Conservation (phyloP, 768 basidiomycete species). For the Termitomyces sp. region DNA sequence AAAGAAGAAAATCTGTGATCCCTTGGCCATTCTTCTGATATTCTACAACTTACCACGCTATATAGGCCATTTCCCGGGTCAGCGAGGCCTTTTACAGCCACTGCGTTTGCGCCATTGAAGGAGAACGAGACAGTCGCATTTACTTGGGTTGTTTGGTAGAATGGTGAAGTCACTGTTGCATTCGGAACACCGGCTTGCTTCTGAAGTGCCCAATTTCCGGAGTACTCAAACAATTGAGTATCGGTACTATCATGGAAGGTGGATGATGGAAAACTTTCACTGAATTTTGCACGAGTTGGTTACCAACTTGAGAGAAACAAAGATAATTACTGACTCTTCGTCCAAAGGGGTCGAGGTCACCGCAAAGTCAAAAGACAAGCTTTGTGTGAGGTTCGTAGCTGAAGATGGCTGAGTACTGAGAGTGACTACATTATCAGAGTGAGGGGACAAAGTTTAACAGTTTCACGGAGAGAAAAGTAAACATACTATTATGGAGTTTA, state of each 20-base stretch:
- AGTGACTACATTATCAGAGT: constrained; percentile 7
- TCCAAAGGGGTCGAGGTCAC: constrained; percentile 7
- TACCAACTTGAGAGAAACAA: neutral
- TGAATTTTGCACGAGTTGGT: neutral
- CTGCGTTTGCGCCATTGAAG: constrained; percentile 13
- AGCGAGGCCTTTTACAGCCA: constrained; percentile 12
- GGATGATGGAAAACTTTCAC: constrained; percentile 13
- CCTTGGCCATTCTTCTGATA: neutral
- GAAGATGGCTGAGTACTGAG: constrained; percentile 10
- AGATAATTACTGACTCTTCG: constrained; percentile 5
- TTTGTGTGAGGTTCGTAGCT: constrained; percentile 2
- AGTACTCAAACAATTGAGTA: constrained; percentile 8
- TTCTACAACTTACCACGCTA: constrained; percentile 8
- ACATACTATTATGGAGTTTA: constrained; percentile 8
- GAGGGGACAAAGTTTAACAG: neutral
- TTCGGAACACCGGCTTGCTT: constrained; percentile 13
- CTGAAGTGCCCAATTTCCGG: constrained; percentile 7
- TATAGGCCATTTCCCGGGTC: constrained; percentile 12
- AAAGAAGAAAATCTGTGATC: neutral
- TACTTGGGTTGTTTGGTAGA: constrained; percentile 8
- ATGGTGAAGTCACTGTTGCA: constrained; percentile 11
- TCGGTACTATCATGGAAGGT: constrained; percentile 12
- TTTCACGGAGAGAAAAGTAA: neutral
- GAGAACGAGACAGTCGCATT: constrained; percentile 14
- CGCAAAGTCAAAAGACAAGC: constrained; percentile 9